Evolutionary conservation across 2,329 filamentous ascomycete species (phyloP).

Genomic region (Nothophaeocryptopus gaeumannii): DNA sequence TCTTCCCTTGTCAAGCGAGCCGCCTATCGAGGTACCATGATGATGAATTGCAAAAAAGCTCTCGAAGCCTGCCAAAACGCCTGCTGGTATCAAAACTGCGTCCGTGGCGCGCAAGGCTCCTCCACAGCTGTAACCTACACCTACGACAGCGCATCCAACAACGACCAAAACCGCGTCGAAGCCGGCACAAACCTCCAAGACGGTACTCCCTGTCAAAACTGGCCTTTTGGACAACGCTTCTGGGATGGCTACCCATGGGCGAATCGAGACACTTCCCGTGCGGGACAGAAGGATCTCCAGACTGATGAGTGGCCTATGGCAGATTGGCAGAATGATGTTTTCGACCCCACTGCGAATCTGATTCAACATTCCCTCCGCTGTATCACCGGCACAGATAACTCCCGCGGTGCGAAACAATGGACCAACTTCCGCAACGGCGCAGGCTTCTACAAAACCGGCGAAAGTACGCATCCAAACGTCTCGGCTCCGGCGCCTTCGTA

Average conservation of each 20-base stretch:
- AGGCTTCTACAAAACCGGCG: constrained; percentile 1
- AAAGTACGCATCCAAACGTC: constrained; percentile 1
- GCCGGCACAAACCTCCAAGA: constrained; percentile 3
- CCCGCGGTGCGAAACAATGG: constrained; percentile 4
- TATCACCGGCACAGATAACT: constrained; percentile 10
- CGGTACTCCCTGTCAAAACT: constrained; percentile 10
- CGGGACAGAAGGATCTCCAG: constrained; percentile 1
- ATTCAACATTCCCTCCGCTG: constrained; percentile 10
- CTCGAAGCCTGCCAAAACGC: constrained; percentile 13
- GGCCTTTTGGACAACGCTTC: constrained; percentile 14
- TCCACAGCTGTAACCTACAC: constrained; percentile 8
- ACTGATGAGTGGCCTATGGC: constrained; percentile 16
- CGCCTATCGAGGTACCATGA: constrained; percentile 13
- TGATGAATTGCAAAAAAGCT: constrained; percentile 13
- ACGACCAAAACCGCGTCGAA: constrained; percentile 9
- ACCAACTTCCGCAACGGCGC: constrained; percentile 4
- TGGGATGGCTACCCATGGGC: constrained; percentile 9
- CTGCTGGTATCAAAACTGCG: constrained; percentile 16
- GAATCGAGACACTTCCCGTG: background rate
- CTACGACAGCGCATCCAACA: constrained; percentile 1
- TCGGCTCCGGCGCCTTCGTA: constrained; percentile 4
- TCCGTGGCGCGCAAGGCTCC: constrained; percentile 4
- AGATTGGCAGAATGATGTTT: constrained; percentile 5
- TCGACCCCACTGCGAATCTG: constrained; percentile 6
- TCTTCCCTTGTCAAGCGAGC: constrained; percentile 3